Evolutionary conservation across 208 protist genomes (phyloP), one percentile per base, ranked within the genome.

Genomic region (Trypanosoma avium): DNA sequence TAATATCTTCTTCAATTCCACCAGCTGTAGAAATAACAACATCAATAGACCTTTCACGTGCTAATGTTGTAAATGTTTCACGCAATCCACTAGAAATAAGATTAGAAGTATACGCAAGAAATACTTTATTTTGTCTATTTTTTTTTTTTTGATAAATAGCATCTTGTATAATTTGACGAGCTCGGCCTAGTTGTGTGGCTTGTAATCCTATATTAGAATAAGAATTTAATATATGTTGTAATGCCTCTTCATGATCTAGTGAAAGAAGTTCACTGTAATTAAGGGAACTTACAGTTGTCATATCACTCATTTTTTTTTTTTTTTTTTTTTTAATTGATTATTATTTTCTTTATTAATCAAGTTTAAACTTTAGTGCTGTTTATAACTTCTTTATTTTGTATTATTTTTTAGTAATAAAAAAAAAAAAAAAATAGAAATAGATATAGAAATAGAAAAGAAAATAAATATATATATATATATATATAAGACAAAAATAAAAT

Each of bases 1-100:
- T 99, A 24, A 99, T 92, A 71, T 99, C 99, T 78, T 99, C 99
- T 73, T 99, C 99, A 30, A 99, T 77, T 29, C 98, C 99, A 27
- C 99, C 99, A 1, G 97, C 98, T 21, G 99, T 98, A 5, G 98
- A 93, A 26, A 99, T 97, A 50, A 99, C 84, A n/a, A 73, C 87
- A 74, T 99, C 97, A n/a, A 99, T 80, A 42, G 97, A 74, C 22
- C 85, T 86, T 73, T 99, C 89, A 36, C 98, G 76, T 0, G 94
- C 97, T 1, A 99, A 82, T 62, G 92, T 99, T 19, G 90, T 82
- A 68, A 99, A 99, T 5, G 86, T 94, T 35, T 99, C 99, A 24
- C 99, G 91, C 26, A 99, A 67, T 12, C 99, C 99, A 56, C 83
- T 97, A 2, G 98, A 99, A n/a, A 99, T 97, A 29, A 99, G 72